Evolutionary conservation across 768 basidiomycete species (phyloP).

Genomic region (Candolleomyces eurysporus): DNA sequence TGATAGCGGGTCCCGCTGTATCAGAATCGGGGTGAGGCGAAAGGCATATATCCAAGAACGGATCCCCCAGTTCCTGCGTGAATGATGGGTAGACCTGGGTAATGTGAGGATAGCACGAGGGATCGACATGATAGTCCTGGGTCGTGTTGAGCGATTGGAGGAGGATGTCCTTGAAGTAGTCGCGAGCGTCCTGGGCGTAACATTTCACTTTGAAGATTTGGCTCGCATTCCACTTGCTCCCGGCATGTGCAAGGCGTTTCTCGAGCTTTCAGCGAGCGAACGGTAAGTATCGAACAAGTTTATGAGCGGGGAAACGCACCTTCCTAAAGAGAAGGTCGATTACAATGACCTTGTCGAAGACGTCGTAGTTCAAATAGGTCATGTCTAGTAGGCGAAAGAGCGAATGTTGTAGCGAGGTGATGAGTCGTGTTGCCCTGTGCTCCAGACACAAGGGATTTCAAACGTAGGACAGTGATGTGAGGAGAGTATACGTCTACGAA

Average conservation of each 20-base stretch:
- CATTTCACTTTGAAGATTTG: constrained; percentile 7
- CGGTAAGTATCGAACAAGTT: background rate
- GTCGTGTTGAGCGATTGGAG: constrained; percentile 1
- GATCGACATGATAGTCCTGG: constrained; percentile 1
- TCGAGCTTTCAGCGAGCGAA: background rate
- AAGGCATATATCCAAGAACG: background rate
- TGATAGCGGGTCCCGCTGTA: background rate
- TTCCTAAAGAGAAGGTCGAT: background rate
- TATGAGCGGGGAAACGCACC: background rate
- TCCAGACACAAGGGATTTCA: background rate
- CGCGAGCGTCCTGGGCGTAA: constrained; percentile 9
- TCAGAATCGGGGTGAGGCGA: background rate
- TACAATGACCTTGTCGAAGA: constrained; percentile 1
- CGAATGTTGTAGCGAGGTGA: background rate
- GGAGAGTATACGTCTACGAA: too few relatives aligned
- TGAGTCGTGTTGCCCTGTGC: background rate
- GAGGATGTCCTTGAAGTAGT: constrained; percentile 8
- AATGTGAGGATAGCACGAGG: constrained; percentile 2
- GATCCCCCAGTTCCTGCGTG: constrained; percentile 2
- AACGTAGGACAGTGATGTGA: too few relatives aligned
- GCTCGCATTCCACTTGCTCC: constrained; percentile 1
- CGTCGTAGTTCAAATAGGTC: constrained; percentile 5
- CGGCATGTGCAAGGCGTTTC: background rate
- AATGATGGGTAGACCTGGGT: background rate
- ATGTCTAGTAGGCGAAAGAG: background rate